phyloP scores from a whole-genome alignment of 805 yeast genomes.

The Candida insectalens region DNA sequence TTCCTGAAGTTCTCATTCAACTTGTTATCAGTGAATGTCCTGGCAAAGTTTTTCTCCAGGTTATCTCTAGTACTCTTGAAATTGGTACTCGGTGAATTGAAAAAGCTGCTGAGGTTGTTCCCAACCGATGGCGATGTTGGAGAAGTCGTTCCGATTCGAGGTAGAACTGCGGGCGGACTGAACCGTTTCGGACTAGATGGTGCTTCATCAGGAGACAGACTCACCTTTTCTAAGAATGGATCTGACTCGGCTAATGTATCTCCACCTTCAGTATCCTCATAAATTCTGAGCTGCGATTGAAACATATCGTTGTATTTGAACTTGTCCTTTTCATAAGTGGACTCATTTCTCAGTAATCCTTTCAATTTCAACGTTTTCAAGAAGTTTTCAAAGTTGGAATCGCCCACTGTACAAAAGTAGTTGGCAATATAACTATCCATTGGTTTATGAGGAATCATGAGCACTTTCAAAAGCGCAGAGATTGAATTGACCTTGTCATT shows the following conservation, averaged over 20 bases:
- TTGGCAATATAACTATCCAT: conserved; percentile 49
- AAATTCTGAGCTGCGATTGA: conserved; percentile 25
- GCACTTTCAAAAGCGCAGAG: conserved; percentile 59
- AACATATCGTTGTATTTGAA: conserved; percentile 30
- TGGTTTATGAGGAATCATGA: conserved; percentile 61
- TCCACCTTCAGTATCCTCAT: conserved; percentile 14
- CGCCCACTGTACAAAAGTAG: conserved; percentile 61
- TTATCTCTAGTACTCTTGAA: conserved; percentile 28
- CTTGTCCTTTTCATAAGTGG: conserved; percentile 26
- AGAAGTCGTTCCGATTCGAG: conserved; percentile 1
- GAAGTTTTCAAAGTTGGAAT: conserved; percentile 53
- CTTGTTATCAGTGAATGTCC: conserved; percentile 41
- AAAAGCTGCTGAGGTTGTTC: conserved; percentile 6
- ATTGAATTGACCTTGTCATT: conserved; percentile 22
- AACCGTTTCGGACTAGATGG: conserved; percentile 8
- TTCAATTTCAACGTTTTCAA: conserved; percentile 55
- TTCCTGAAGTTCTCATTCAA: conserved; percentile 57
- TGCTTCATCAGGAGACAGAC: conserved; percentile 6
- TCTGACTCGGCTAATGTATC: conserved; percentile 21
- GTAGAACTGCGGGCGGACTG: conserved; percentile 7
- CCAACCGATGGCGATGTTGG: conserved; percentile 7
- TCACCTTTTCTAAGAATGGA: conserved; percentile 16
- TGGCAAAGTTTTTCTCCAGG: conserved; percentile 34
- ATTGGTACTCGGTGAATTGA: conserved; percentile 3
- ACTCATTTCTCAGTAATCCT: conserved; percentile 28